Conservation (phyloP, 768 basidiomycete genomes). For the Suillus alpinus region DNA sequence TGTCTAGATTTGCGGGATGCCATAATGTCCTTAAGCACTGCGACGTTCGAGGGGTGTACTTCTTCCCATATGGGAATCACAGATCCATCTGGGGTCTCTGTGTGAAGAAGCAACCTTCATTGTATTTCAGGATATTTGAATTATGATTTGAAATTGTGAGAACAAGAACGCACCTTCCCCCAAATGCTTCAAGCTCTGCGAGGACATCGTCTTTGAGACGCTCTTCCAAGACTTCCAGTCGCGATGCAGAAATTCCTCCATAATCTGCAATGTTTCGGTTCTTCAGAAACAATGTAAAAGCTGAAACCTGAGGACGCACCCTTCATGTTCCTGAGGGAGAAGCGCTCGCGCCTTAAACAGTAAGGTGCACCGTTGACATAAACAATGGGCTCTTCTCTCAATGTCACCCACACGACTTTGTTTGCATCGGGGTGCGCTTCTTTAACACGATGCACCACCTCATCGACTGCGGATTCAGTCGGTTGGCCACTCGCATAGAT, state of each 20-base stretch:
- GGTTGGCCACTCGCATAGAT: slow-evolving; percentile 96
- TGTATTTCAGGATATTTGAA: neutral
- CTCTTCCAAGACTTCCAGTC: slow-evolving; percentile 89
- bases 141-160: neutral
- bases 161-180: slow-evolving; percentile 59
- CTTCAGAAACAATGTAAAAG: slow-evolving; percentile 1
- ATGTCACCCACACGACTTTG: slow-evolving; percentile 83
- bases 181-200: slow-evolving; percentile 77
- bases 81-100: slow-evolving; percentile 82
- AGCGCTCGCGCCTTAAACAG: slow-evolving; percentile 81
- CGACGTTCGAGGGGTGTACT: slow-evolving; percentile 65
- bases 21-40: slow-evolving; percentile 90
- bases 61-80: slow-evolving; percentile 97
- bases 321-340: slow-evolving; percentile 93
- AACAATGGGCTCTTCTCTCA: slow-evolving; percentile 90
- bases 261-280: slow-evolving; percentile 56
- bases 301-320: slow-evolving; percentile 37
- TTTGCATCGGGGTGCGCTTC: slow-evolving; percentile 55
- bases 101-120: slow-evolving; percentile 77
- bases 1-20: slow-evolving; percentile 41
- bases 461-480: slow-evolving; percentile 77
- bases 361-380: slow-evolving; percentile 93
- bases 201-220: slow-evolving; percentile 86
- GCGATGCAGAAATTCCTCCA: slow-evolving; percentile 88
- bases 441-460: slow-evolving; percentile 68